phyloP scores from a whole-genome alignment of 495 filamentous ascomycete species.

The Letharia columbiana region DNA sequence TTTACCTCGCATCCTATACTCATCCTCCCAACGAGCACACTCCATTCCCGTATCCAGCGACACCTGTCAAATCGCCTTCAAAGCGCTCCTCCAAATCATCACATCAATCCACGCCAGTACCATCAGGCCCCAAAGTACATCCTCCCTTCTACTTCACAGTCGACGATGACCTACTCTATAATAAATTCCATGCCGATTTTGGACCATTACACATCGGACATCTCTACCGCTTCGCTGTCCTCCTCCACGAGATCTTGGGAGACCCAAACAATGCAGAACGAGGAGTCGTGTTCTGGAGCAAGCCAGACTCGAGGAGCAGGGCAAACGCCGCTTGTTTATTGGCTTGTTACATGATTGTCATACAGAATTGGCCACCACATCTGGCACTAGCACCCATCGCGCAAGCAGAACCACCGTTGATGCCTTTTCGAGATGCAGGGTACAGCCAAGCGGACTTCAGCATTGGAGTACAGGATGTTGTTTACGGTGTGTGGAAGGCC shows the following conservation, averaged over 20 bases:
- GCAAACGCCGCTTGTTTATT: slow-evolving; percentile 96
- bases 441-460: slow-evolving; percentile 98
- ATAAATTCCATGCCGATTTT: slow-evolving; percentile 97
- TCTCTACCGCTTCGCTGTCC: slow-evolving; percentile 87
- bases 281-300: slow-evolving; percentile 90
- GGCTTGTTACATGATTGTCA: slow-evolving; percentile 96
- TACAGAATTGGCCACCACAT: slow-evolving; percentile 97
- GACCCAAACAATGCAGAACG: slow-evolving; percentile 75
- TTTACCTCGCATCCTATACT: slow-evolving; percentile 91
- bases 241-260: slow-evolving; percentile 89
- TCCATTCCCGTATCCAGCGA: slow-evolving; percentile 72
- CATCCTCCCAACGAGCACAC: slow-evolving; percentile 70
- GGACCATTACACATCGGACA: slow-evolving; percentile 96
- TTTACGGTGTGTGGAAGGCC: slow-evolving; percentile 97
- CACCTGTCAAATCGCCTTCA: slow-evolving; percentile 54
- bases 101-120: slow-evolving; percentile 40
- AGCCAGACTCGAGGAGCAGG: slow-evolving; percentile 81
- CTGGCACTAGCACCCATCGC: slow-evolving; percentile 92
- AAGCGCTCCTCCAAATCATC: slow-evolving; percentile 67
- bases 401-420: slow-evolving; percentile 89
- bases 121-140: slow-evolving; percentile 39
- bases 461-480: slow-evolving; percentile 89
- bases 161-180: slow-evolving; percentile 88
- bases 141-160: slow-evolving; percentile 91
- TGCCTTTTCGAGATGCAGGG: slow-evolving; percentile 97